These are phyloP conservation scores for Aureobasidium mangrovei DNA, from an alignment of 2,329 filamentous ascomycete genomes.

Conservation along the genomic window DNA sequence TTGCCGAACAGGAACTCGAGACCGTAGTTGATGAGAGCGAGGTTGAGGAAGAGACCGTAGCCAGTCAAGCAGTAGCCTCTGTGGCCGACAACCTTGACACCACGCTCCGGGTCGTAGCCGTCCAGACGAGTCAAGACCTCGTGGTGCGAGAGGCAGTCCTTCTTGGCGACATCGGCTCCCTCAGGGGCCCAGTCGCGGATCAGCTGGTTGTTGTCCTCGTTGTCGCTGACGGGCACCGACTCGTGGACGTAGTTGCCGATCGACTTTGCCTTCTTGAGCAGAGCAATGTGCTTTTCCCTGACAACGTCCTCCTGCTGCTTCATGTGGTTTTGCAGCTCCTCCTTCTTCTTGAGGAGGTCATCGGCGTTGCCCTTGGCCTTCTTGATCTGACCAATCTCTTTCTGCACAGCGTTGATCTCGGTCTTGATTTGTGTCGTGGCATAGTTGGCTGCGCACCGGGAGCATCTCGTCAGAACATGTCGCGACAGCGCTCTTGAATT, in stretches of 20 bases:
- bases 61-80: slow-evolving; percentile 85
- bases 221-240: slow-evolving; percentile 72
- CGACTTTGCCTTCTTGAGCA: slow-evolving; percentile 70
- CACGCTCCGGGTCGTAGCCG: slow-evolving; percentile 86
- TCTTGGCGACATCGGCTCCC: slow-evolving; percentile 64
- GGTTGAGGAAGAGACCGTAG: slow-evolving; percentile 85
- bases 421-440: slow-evolving; percentile 69
- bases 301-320: slow-evolving; percentile 68
- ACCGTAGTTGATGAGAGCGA: slow-evolving; percentile 91
- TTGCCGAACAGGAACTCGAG: slow-evolving; percentile 76
- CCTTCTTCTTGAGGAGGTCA: slow-evolving; percentile 70
- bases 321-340: slow-evolving; percentile 69
- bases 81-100: slow-evolving; percentile 89
- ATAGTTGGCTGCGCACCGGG: slow-evolving; percentile 52
- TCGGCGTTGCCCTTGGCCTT: slow-evolving; percentile 87
- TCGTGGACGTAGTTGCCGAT: slow-evolving; percentile 91
- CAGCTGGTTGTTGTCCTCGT: slow-evolving; percentile 74
- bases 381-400: slow-evolving; percentile 84
- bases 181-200: slow-evolving; percentile 70
- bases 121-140: slow-evolving; percentile 83
- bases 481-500: neutral
- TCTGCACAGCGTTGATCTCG: slow-evolving; percentile 81
- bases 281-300: slow-evolving; percentile 60
- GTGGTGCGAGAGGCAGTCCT: slow-evolving; percentile 78
- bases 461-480: neutral